Evolutionary conservation across 768 basidiomycete genomes (phyloP).

Genomic region (Lactarius akahatsu): DNA sequence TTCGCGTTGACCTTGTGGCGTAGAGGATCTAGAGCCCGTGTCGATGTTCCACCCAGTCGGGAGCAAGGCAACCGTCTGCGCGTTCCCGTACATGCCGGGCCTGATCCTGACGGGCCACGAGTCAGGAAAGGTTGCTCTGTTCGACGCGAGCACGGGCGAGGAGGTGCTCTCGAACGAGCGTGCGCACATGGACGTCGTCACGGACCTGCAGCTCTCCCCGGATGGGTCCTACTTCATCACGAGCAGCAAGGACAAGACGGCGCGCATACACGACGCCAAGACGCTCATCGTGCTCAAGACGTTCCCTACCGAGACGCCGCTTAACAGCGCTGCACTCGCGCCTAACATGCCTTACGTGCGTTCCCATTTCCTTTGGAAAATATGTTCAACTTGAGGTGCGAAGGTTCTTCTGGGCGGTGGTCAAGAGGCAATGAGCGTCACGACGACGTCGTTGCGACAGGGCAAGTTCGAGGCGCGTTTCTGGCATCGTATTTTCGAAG

Average conservation of each 20-base stretch:
- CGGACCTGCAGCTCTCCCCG: conserved; percentile 86
- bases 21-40: conserved; percentile 75
- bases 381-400: background rate
- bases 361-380: conserved; percentile 1
- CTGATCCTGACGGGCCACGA: conserved; percentile 93
- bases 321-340: conserved; percentile 90
- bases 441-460: conserved; percentile 89
- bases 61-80: conserved; percentile 95
- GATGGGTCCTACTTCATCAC: conserved; percentile 96
- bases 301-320: conserved; percentile 86
- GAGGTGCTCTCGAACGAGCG: conserved; percentile 82
- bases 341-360: conserved; percentile 81
- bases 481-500: conserved; percentile 96
- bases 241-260: conserved; percentile 94
- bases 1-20: background rate
- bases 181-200: conserved; percentile 83
- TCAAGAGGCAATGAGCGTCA: conserved; percentile 97
- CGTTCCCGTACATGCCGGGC: conserved; percentile 77
- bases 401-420: conserved; percentile 93
- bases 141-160: conserved; percentile 84
- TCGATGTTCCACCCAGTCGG: conserved; percentile 86
- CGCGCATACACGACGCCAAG: conserved; percentile 90
- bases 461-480: conserved; percentile 98
- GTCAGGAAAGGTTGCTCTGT: conserved; percentile 91
- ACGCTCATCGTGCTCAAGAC: conserved; percentile 91